Evolutionary conservation across 1,139 yeast species (phyloP), one percentile per base, ranked within the genome.

Genomic region (Chernovozyma aurita): DNA sequence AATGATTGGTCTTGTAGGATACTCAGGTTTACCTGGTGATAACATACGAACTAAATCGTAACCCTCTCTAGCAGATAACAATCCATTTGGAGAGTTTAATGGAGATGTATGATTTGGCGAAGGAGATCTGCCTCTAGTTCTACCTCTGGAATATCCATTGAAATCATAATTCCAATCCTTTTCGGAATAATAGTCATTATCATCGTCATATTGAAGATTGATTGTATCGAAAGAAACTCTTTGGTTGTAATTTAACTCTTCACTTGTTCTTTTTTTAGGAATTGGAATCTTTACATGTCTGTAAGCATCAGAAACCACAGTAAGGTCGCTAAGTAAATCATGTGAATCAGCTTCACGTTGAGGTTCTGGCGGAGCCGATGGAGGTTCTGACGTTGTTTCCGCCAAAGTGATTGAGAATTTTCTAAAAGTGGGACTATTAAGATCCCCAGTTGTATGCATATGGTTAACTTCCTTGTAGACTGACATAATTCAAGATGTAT

Each of bases 1-100:
- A 8, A 76, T 61, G 21, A 71, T 69, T 2, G 82, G 81, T 18
- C 63, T 50, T 2, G 82, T 71, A 2, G 82, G 82, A 49, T 76
- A 77, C 14, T 33, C 37, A 9, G 33, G 25, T 18, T 32, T 27
- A 3, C 34, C 22, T 18, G 40, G 40, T 4, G 40, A 37, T 4
- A 37, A 26, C 33, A 37, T 34, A 13, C 40, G 17, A 8, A 32
- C 29, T 17, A 37, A 31, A 11, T 31, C 30, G 12, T 13, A 14
- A 13, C 11, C 21, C 15, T 32, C 35, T 26, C 30, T n/a, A n/a
- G 31, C 18, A n/a, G 36, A 4, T 13, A 18, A 16, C 6, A 36
- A 32, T 3, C 30, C 31, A 3, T 21, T 39, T 7, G 55, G 55
- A 6, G 53, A 48, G 27, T 45, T 48, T 14, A 49, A 33, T 2